A percentile compares a stretch with the other conserved stretches of the same genome.
phyloP scores from a whole-genome alignment of 768 basidiomycete species.

The Ramaria rubella region DNA sequence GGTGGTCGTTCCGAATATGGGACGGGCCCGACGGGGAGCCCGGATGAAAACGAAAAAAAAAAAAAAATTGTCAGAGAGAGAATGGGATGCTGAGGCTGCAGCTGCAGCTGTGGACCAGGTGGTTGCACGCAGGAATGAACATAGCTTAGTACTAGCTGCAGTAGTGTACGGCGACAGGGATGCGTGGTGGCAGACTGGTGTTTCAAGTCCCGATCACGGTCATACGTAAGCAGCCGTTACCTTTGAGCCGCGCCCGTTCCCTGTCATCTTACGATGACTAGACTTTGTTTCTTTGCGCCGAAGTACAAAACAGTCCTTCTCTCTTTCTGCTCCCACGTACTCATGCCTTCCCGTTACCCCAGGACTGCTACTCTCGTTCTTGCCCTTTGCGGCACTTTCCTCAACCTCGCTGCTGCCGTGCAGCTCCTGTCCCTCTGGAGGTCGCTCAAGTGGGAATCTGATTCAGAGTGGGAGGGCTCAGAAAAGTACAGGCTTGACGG shows the following conservation, averaged over 20 bases:
- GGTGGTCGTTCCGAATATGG: too few relatives aligned
- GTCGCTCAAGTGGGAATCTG: slow-evolving; percentile 40
- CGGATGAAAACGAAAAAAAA: too few relatives aligned
- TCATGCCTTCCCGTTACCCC: slow-evolving; percentile 2
- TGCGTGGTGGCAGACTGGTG: too few relatives aligned
- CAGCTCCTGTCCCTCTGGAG: slow-evolving; percentile 40
- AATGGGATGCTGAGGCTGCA: too few relatives aligned
- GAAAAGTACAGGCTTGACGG: slow-evolving; percentile 34
- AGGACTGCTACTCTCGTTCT: slow-evolving; percentile 33
- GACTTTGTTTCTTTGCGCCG: background rate
- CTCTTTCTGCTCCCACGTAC: background rate
- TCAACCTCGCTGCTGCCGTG: slow-evolving; percentile 35
- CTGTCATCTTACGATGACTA: background rate
- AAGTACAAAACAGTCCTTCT: background rate
- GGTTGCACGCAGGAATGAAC: too few relatives aligned
- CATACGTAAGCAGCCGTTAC: too few relatives aligned
- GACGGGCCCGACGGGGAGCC: too few relatives aligned
- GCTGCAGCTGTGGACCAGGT: too few relatives aligned
- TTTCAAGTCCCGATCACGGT: too few relatives aligned
- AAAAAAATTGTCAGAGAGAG: too few relatives aligned
- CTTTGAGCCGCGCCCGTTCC: background rate
- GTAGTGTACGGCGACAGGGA: too few relatives aligned
- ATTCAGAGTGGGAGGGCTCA: slow-evolving; percentile 44
- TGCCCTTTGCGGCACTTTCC: slow-evolving; percentile 33
- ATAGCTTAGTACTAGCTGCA: too few relatives aligned